Base-by-base conservation (phyloP, 106 monocot genomes). In the Iris macrosiphon region DNA sequence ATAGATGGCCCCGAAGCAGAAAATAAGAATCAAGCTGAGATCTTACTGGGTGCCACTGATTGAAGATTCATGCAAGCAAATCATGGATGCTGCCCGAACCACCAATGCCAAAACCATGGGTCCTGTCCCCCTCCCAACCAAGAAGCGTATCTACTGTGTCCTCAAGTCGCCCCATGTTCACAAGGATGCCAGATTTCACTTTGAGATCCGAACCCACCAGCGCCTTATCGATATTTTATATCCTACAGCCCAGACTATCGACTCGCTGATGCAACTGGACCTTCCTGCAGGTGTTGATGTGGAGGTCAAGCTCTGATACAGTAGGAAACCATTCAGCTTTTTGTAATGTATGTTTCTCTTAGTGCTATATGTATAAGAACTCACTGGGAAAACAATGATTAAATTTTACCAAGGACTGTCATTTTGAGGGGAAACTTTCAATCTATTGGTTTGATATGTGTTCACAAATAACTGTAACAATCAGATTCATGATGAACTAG, bases 241-340 rank as follows among this genome's bases (percentile, higher is more conserved):
- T 42, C 96, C 96, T 0, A 96, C 96, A 15, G 79, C 85, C 6
- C 89, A 96, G 44, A 96, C 89, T 0, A 87, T 98, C 3, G 96
- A 98, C 66, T 86, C 90, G 2, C 45, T 90, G 46, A 90, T 90
- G 86, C 82, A 86, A 40, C 79, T 98, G 16, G 86, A 98, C 39
- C 83, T 98, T 17, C 96, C 96, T 7, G 90, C 96, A 3, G 96
- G 90, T 22, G 96, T 98, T 0, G 96, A 98, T 65, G 96, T 98
- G 6, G 83, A 98, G 55, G 86, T 98, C 51, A 98, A 98, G 60
- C 82, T 96, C 35, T 95, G 60, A 88, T 46, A 12, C 27, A 12
- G 23, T 28, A 23, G 37, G 38, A 35, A 35, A 56, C 11, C 22
- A 4, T n/a, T 29, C 6, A 10, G 10, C 23, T 13, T 26, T 26